Base-by-base conservation (phyloP, 768 basidiomycete genomes). In the Hypsizygus marmoreus region DNA sequence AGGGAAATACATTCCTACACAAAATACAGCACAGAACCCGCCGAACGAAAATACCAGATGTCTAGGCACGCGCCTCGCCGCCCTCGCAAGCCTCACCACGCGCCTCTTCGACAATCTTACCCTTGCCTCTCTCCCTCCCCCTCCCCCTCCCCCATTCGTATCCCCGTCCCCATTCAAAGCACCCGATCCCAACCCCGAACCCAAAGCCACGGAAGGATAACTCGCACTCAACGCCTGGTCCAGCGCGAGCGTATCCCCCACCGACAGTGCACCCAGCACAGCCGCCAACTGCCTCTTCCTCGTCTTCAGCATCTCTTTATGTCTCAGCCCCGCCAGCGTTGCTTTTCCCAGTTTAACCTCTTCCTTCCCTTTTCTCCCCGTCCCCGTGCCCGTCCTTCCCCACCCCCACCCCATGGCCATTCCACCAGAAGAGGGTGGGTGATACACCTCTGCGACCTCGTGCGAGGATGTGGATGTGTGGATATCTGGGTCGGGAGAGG, bases 191-290 rank as follows among this genome's bases (percentile, higher is more conserved):
- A n/a, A n/a, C n/a, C n/a, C n/a, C n/a, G n/a, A n/a, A n/a, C n/a
- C n/a, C n/a, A n/a, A n/a, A n/a, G n/a, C n/a, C n/a, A 47, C 34
- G 35, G 66, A 60, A 20, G 65, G 63, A 34, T 68, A 70, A 52
- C 70, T 74, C 44, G 73, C 76, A 29, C 82, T 82, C 34, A 92
- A 68, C 20, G 89, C 90, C 63, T 86, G 85, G 60, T 92, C 89
- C 22, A 91, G 69, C 26, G 87, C 86, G 32, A 90, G 72, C 11
- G 82, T 79, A 64, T 89, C 84, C 13, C 80, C 80, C 54, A 78
- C 75, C 7, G 85, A 79, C 43, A 86, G 62, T 17, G 82, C 80
- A 14, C 84, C 84, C 37, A 91, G 73, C 17, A 88, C 82, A 2
- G 81, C 77, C 11, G 80, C 81, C 32, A 92, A 70, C 66, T 89